These are phyloP conservation scores for Fusarium sp. DNA, from an alignment of 2,329 filamentous ascomycete genomes.

Conservation along the genomic window DNA sequence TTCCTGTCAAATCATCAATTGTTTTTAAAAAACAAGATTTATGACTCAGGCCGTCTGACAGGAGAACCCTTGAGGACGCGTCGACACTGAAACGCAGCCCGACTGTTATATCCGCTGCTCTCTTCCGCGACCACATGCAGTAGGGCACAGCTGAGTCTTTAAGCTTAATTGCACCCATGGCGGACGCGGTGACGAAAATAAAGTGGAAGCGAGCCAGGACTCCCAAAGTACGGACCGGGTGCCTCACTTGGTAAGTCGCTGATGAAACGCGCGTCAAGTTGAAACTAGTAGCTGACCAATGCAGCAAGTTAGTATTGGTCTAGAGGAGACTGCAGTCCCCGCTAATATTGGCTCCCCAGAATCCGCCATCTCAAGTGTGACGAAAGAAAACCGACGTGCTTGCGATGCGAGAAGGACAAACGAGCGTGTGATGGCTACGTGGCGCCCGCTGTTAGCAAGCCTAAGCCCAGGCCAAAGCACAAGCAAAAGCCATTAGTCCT, in stretches of 20 bases:
- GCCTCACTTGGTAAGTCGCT: conserved; percentile 20
- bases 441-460: background rate
- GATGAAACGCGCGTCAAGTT: rapidly evolving
- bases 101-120: background rate
- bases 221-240: conserved; percentile 31
- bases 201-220: conserved; percentile 21
- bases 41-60: background rate
- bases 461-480: background rate
- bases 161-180: background rate
- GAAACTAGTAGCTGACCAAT: background rate
- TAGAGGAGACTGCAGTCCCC: rapidly evolving
- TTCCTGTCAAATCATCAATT: background rate
- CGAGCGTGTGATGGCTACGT: conserved; percentile 26
- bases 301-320: conserved; percentile 18
- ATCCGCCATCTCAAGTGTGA: conserved; percentile 37
- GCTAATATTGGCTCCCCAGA: background rate
- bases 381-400: conserved; percentile 25
- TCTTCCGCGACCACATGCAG: background rate
- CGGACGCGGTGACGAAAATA: background rate
- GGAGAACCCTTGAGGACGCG: too few species aligned
- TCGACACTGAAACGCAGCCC: too few species aligned
- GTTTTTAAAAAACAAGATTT: background rate
- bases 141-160: too few species aligned
- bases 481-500: background rate
- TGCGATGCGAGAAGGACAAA: conserved; percentile 23